Percentiles rank a stretch among this genome's conserved stretches.
phyloP scores from a whole-genome alignment of 176 grass and related monocot species.

The Typha latifolia region DNA sequence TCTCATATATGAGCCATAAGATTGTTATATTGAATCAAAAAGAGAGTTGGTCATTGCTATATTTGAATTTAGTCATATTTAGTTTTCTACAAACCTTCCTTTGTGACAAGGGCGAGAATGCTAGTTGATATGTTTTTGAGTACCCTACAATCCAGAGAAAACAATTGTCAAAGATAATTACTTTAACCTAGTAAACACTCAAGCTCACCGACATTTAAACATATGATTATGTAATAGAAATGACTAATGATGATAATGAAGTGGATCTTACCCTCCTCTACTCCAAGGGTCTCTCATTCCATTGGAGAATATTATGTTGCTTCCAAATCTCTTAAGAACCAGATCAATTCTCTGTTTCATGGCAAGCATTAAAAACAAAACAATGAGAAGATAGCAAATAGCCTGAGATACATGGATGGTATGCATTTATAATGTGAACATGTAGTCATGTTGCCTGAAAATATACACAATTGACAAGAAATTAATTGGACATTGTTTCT shows the following conservation, averaged over 20 bases:
- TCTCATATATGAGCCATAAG: background rate
- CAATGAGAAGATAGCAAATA: background rate
- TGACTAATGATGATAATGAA: background rate
- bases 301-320: slow-evolving; percentile 97
- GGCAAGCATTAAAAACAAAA: background rate
- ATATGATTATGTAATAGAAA: background rate
- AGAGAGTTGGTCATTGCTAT: background rate
- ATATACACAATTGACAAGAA: too few relatives aligned
- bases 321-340: slow-evolving; percentile 75
- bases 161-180: background rate
- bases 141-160: slow-evolving; percentile 41
- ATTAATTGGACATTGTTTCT: too few relatives aligned
- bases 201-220: background rate
- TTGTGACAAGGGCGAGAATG: slow-evolving; percentile 77
- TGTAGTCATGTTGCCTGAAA: too few relatives aligned
- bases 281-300: slow-evolving; percentile 98
- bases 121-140: slow-evolving; percentile 89
- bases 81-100: slow-evolving; percentile 44
- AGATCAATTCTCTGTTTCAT: slow-evolving; percentile 59
- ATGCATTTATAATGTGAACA: too few relatives aligned
- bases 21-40: slow-evolving; percentile 3
- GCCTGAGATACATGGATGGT: background rate
- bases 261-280: slow-evolving; percentile 52
- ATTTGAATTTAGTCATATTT: background rate
- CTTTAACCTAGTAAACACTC: slow-evolving; percentile 9